A percentile compares a stretch with the other conserved stretches of the same genome.
phyloP scores from a whole-genome alignment of 2,329 filamentous ascomycete species.

The Pseudogymnoascus sp. region DNA sequence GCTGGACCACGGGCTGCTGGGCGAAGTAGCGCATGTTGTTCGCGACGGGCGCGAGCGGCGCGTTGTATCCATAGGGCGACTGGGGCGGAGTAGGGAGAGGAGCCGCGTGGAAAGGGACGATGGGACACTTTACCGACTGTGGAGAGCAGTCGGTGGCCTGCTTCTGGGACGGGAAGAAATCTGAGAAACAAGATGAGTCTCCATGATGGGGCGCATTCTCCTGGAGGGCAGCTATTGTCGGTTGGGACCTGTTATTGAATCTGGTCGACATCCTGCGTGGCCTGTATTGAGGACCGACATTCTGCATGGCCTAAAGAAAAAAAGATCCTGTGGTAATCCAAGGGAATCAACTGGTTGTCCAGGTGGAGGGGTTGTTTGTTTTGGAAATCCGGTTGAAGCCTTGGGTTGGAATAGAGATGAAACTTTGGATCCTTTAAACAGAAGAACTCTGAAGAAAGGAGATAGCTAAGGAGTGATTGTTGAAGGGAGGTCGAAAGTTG shows the following conservation, averaged over 20 bases:
- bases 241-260: background rate
- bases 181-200: background rate
- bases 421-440: background rate
- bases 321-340: background rate
- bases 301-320: conserved; percentile 4
- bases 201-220: background rate
- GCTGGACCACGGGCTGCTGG: background rate
- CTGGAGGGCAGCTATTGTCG: background rate
- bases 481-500: conserved; percentile 11
- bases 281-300: conserved; percentile 6
- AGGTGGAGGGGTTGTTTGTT: background rate
- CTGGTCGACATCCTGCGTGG: conserved; percentile 4
- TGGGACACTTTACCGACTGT: background rate
- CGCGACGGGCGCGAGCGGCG: background rate
- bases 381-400: background rate
- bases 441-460: background rate
- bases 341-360: background rate
- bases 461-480: conserved; percentile 18
- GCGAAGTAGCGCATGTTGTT: background rate
- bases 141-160: background rate
- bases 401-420: background rate
- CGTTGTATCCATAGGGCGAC: conserved; percentile 1
- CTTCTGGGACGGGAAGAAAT: background rate
- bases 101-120: background rate
- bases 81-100: background rate